Evolutionary conservation across 2,329 filamentous ascomycete genomes (phyloP).

Genomic region (Pseudopyrenochaeta lycopersici): DNA sequence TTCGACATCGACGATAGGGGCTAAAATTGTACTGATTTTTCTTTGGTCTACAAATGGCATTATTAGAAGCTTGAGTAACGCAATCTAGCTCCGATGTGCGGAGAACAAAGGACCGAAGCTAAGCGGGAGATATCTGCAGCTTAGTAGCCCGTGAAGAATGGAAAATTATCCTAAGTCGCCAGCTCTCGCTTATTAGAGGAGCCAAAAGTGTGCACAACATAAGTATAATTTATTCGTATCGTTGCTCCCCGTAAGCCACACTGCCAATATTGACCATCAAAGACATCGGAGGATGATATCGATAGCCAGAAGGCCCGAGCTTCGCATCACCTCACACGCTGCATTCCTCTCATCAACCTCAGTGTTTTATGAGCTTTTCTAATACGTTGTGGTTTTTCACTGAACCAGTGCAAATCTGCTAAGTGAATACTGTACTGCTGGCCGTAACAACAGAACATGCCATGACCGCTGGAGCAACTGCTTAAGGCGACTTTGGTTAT

Average conservation of each 20-base stretch:
- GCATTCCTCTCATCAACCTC: background rate
- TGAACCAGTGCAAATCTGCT: too few relatives aligned
- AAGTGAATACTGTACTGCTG: too few relatives aligned
- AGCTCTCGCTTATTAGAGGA: background rate
- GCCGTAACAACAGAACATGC: too few relatives aligned
- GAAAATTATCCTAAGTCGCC: background rate
- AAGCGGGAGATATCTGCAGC: background rate
- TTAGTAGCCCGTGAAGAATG: background rate
- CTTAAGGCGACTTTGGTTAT: too few relatives aligned
- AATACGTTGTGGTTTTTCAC: too few relatives aligned
- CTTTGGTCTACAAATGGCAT: background rate
- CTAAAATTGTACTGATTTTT: background rate
- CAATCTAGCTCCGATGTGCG: slow-evolving; percentile 11
- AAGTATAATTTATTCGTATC: too few relatives aligned
- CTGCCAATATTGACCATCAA: background rate
- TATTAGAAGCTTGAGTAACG: background rate
- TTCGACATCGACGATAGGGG: background rate
- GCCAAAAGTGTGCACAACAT: background rate
- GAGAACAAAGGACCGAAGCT: slow-evolving; percentile 12
- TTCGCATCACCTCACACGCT: background rate
- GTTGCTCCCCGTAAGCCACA: background rate
- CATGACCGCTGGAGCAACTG: too few relatives aligned
- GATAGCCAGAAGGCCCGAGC: background rate
- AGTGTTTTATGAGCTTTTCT: background rate
- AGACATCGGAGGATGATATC: background rate